Evolutionary conservation across 192 early-diverging fungal genomes (phyloP), one percentile per base, ranked within the genome.

Genomic region (Gaertneriomyces semiglobifer): DNA sequence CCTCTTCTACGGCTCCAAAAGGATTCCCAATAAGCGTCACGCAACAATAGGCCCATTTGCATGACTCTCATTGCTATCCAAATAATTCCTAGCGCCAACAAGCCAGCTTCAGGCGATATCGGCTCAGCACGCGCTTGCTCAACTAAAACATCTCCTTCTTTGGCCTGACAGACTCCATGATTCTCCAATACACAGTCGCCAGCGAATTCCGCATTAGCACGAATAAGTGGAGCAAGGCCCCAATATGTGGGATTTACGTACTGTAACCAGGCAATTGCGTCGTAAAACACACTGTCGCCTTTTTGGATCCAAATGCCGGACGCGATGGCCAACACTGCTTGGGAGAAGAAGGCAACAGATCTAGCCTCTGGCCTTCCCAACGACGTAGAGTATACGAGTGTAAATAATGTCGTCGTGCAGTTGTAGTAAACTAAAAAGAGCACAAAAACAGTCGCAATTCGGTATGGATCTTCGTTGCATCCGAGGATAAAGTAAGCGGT

Each of bases 391-490:
- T 75, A 75, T 33, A 75, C 66, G 45, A 75, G 69, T 3, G 74
- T 75, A 44, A 71, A 75, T 7, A 71, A 41, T 0, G 74, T 62
- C 12, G 65, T 62, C 1, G 65, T 63, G 61, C 68, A 70, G 60
- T 75, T 75, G 74, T 75, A 75, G 62, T 75, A 75, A 16, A 53
- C 44, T 2, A 75, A 59, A 51, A 71, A 70, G 4, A 75, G 50
- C 6, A 39, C 12, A 10, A 75, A 40, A 7, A 55, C 65, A 7
- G 73, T 70, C 14, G 44, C 59, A 33, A 66, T 58, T 6, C 74
- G 69, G n/a, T 19, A 10, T 9, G 74, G 51, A 40, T 62, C 62
- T 38, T 54, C 20, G 55, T 63, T 74, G 65, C 74, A 75, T 11
- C 66, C 66, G 8, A 75, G 58, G 16, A 75, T 67, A 25, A 68